Evolutionary conservation across 2,329 filamentous ascomycete species (phyloP).

Genomic region (Diplodia corticola): DNA sequence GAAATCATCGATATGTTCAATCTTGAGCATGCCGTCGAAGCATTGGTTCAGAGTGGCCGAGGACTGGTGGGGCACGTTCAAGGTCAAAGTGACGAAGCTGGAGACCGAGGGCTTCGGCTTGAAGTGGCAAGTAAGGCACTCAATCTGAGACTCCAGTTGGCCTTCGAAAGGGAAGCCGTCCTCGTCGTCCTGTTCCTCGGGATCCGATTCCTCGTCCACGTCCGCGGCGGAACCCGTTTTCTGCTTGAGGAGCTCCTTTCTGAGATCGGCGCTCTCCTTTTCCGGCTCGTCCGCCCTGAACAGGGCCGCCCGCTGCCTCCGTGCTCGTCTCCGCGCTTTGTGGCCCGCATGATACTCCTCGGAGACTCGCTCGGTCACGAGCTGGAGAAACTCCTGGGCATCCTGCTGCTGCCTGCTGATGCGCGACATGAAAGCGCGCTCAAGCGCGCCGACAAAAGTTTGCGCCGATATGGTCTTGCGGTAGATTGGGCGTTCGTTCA

Average conservation of each 20-base stretch:
- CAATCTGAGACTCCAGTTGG: slow-evolving; percentile 87
- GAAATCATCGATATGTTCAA: slow-evolving; percentile 95
- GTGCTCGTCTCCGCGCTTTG: slow-evolving; percentile 65
- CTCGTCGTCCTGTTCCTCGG: slow-evolving; percentile 48
- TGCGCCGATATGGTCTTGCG: slow-evolving; percentile 89
- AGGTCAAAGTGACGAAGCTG: slow-evolving; percentile 86
- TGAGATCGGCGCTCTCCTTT: slow-evolving; percentile 29
- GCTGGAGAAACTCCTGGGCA: slow-evolving; percentile 94
- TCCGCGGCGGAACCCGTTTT: slow-evolving; percentile 21
- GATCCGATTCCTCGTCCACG: slow-evolving; percentile 26
- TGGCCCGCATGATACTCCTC: slow-evolving; percentile 91
- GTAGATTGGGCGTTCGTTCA: slow-evolving; percentile 92
- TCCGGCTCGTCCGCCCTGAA: slow-evolving; percentile 27
- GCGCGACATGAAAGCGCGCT: slow-evolving; percentile 81
- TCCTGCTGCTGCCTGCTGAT: slow-evolving; percentile 96
- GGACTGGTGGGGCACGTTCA: slow-evolving; percentile 80
- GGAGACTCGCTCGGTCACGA: slow-evolving; percentile 85
- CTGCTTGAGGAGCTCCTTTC: slow-evolving; percentile 28
- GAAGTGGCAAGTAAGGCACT: slow-evolving; percentile 87
- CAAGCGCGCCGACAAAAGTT: slow-evolving; percentile 79
- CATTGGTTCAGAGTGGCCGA: slow-evolving; percentile 82
- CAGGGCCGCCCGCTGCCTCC: slow-evolving; percentile 23
- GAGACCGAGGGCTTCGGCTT: slow-evolving; percentile 81
- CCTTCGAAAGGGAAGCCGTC: slow-evolving; percentile 91
- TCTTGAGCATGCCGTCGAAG: slow-evolving; percentile 92